Evolutionary conservation across 495 filamentous ascomycete species (phyloP).

Genomic region (Penicillium chermesinum): DNA sequence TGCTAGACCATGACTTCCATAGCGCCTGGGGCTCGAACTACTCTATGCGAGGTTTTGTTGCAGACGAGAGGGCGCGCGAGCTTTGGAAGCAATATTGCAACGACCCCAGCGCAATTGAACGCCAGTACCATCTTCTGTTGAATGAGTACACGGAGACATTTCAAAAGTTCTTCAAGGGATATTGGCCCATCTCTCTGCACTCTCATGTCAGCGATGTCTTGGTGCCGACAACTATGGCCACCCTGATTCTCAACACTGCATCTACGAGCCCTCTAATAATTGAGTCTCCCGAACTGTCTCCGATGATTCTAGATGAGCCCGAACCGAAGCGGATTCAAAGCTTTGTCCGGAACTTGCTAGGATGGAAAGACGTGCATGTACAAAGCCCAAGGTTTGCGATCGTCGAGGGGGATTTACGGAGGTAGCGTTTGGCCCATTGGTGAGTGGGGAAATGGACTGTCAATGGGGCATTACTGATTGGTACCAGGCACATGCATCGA

Average conservation of each 20-base stretch:
- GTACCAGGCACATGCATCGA: constrained; percentile 3
- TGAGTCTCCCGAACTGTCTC: constrained; percentile 1
- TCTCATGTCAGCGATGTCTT: constrained; percentile 7
- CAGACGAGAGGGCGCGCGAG: background rate
- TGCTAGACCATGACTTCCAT: constrained; percentile 6
- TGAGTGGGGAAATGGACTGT: background rate
- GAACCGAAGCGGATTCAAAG: constrained; percentile 1
- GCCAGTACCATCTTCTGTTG: constrained; percentile 4
- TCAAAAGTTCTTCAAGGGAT: constrained; percentile 2
- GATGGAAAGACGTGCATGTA: constrained; percentile 1
- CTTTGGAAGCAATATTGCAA: background rate
- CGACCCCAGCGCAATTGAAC: constrained; percentile 1
- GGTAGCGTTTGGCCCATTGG: constrained; percentile 3
- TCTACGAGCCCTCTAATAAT: constrained; percentile 4
- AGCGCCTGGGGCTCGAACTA: constrained; percentile 3
- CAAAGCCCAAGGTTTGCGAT: constrained; percentile 1
- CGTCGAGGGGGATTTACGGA: constrained; percentile 6
- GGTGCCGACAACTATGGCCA: constrained; percentile 1
- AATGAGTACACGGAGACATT: constrained; percentile 4
- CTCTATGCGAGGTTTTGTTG: constrained; percentile 2
- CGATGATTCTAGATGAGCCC: constrained; percentile 3
- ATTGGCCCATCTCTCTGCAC: constrained; percentile 5
- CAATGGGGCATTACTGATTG: background rate
- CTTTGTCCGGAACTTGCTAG: constrained; percentile 1
- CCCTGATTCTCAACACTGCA: constrained; percentile 4